These are phyloP conservation scores for Colletotrichum brevisporum DNA, from an alignment of 2,329 filamentous ascomycete species.

Conservation along the genomic window DNA sequence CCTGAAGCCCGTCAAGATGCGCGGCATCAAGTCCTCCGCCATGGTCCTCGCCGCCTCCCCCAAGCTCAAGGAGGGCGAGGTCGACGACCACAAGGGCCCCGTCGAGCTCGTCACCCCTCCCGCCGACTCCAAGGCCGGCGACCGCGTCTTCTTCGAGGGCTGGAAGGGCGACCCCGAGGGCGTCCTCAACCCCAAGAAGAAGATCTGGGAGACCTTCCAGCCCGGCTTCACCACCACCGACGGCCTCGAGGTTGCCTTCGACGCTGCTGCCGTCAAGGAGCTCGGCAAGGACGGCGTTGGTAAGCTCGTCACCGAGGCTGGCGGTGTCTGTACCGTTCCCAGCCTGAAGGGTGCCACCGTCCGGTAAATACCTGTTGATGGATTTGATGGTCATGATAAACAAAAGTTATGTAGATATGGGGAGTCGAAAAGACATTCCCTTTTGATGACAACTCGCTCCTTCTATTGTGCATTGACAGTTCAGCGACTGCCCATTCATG, in stretches of 20 bases:
- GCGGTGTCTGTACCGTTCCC: slow-evolving; percentile 87
- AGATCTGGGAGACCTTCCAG: slow-evolving; percentile 98
- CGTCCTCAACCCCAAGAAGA: slow-evolving; percentile 98
- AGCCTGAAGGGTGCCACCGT: slow-evolving; percentile 85
- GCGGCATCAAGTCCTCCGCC: slow-evolving; percentile 81
- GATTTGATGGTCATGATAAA: slow-evolving; percentile 17
- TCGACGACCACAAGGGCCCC: slow-evolving; percentile 86
- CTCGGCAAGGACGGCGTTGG: slow-evolving; percentile 78
- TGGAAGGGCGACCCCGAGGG: slow-evolving; percentile 95
- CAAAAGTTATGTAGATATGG: slow-evolving; percentile 9
- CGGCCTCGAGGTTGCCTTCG: slow-evolving; percentile 85
- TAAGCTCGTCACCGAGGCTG: slow-evolving; percentile 81
- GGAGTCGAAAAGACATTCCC: not conserved
- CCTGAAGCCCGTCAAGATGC: slow-evolving; percentile 99
- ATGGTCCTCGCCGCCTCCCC: slow-evolving; percentile 98
- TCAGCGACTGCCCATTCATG: no score
- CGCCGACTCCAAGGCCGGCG: slow-evolving; percentile 82
- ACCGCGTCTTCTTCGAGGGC: slow-evolving; percentile 93
- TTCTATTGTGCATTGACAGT: not conserved
- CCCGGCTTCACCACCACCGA: slow-evolving; percentile 95
- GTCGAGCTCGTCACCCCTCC: slow-evolving; percentile 94
- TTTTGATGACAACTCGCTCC: not conserved
- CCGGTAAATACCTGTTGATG: slow-evolving; percentile 67
- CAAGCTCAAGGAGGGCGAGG: slow-evolving; percentile 84
- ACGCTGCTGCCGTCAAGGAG: slow-evolving; percentile 82